Conservation (phyloP, 2,329 filamentous ascomycete genomes). For the Scedosporium minutisporum region DNA sequence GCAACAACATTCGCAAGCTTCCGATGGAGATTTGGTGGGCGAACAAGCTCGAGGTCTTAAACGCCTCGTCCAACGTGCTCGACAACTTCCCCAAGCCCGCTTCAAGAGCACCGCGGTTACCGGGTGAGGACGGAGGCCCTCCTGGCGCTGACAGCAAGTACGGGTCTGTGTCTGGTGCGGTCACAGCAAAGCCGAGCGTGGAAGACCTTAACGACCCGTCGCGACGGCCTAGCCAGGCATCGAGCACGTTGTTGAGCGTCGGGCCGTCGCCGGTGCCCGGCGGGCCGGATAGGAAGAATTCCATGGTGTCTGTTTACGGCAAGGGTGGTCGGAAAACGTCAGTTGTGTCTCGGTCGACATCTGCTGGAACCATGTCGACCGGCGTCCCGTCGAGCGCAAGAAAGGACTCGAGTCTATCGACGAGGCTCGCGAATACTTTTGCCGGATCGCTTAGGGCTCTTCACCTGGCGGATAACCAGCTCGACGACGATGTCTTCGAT, state of each 20-base stretch:
- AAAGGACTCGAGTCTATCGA: slow-evolving; percentile 84
- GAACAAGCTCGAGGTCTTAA: slow-evolving; percentile 78
- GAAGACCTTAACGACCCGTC: slow-evolving; percentile 61
- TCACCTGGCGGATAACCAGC: slow-evolving; percentile 83
- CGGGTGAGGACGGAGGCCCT: slow-evolving; percentile 36
- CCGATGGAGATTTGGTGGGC: slow-evolving; percentile 97
- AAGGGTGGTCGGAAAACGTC: slow-evolving; percentile 80
- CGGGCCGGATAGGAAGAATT: slow-evolving; percentile 63
- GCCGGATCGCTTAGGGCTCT: slow-evolving; percentile 75
- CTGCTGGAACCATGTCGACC: slow-evolving; percentile 34
- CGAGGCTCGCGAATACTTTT: slow-evolving; percentile 76
- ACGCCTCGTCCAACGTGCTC: slow-evolving; percentile 90
- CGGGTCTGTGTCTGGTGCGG: slow-evolving; percentile 22
- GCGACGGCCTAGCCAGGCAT: slow-evolving; percentile 76
- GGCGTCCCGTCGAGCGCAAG: slow-evolving; percentile 47
- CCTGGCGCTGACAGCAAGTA: slow-evolving; percentile 26
- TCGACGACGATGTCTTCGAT: slow-evolving; percentile 92
- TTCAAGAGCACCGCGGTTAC: slow-evolving; percentile 55
- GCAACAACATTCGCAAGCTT: slow-evolving; percentile 84
- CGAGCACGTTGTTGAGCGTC: slow-evolving; percentile 64
- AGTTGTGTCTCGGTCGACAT: slow-evolving; percentile 57
- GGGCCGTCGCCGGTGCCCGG: slow-evolving; percentile 59
- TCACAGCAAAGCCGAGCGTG: slow-evolving; percentile 57
- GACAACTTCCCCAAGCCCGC: slow-evolving; percentile 83
- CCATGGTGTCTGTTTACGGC: slow-evolving; percentile 70